A percentile compares a stretch with the other conserved stretches of the same genome.
Evolutionary conservation across 2,329 filamentous ascomycete species (phyloP).

Genomic region (Penicillium fuscoglaucum): DNA sequence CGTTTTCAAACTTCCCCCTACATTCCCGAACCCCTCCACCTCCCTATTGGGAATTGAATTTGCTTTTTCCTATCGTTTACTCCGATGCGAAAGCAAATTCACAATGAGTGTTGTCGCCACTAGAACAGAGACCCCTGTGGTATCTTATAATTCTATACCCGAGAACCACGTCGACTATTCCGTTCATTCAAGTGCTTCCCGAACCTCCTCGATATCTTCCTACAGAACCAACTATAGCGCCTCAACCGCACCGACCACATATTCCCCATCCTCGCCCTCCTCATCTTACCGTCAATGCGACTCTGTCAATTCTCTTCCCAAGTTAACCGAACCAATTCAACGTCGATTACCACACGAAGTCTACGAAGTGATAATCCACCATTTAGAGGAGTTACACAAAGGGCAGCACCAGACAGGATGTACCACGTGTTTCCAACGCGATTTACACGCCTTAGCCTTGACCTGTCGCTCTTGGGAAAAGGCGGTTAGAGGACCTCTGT

Average conservation of each 20-base stretch:
- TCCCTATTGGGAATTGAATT: constrained; percentile 11
- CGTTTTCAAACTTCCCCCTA: constrained; percentile 17
- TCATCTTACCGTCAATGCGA: constrained; percentile 41
- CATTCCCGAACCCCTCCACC: constrained; percentile 22
- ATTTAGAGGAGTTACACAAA: constrained; percentile 51
- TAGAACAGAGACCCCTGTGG: constrained; percentile 38
- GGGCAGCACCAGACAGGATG: constrained; percentile 46
- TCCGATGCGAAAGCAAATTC: constrained; percentile 25
- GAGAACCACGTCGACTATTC: constrained; percentile 27
- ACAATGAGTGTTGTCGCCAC: constrained; percentile 44
- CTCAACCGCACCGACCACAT: constrained; percentile 41
- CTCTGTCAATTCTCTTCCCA: constrained; percentile 38
- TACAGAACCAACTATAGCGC: constrained; percentile 40
- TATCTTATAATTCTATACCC: constrained; percentile 30
- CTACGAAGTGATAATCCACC: constrained; percentile 55
- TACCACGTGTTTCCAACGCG: constrained; percentile 55
- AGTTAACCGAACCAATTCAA: constrained; percentile 38
- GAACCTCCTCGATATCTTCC: constrained; percentile 39
- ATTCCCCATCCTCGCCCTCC: constrained; percentile 40
- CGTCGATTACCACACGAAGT: constrained; percentile 54
- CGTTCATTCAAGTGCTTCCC: constrained; percentile 34
- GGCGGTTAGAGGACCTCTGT: constrained; percentile 53
- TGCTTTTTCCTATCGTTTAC: constrained; percentile 14
- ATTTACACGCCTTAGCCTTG: constrained; percentile 55
- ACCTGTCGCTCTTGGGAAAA: constrained; percentile 59